A percentile compares a stretch with the other conserved stretches of the same genome.
These are phyloP conservation scores for Soucietia sequanensis DNA, from an alignment of 805 yeast genomes.

Conservation along the genomic window DNA sequence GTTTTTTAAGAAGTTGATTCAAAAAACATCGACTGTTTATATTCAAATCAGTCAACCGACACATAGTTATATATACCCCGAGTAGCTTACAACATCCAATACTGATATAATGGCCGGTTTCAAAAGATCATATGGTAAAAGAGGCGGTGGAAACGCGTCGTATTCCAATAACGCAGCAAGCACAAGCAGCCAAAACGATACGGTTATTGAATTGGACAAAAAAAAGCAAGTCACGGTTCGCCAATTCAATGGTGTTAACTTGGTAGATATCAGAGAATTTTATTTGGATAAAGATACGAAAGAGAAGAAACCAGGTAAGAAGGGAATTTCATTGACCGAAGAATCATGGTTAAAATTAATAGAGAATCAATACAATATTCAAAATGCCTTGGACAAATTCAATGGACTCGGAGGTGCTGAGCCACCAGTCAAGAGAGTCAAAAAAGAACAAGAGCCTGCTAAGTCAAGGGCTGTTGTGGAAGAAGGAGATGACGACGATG, in stretches of 20 bases:
- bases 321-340: constrained; percentile 62
- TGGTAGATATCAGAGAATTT: constrained; percentile 84
- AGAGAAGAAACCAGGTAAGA: constrained; percentile 76
- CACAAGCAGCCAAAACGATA: constrained; percentile 10
- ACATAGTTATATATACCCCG: too few species aligned
- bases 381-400: constrained; percentile 47
- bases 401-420: constrained; percentile 12
- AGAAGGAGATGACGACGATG: constrained; percentile 12
- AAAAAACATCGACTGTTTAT: too few species aligned
- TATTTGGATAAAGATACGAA: constrained; percentile 56
- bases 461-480: constrained; percentile 1
- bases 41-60: too few species aligned
- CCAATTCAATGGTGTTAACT: constrained; percentile 59
- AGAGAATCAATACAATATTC: constrained; percentile 45
- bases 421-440: constrained; percentile 5
- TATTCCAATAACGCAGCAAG: too few species aligned
- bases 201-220: constrained; percentile 28
- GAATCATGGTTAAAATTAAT: constrained; percentile 54
- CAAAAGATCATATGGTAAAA: constrained; percentile 7
- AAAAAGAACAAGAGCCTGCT: constrained; percentile 3
- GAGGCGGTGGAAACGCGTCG: too few species aligned
- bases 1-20: too few species aligned
- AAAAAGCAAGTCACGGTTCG: constrained; percentile 71
- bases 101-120: too few species aligned
- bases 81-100: too few species aligned